Conservation (phyloP, 139 green algal species). For the Haematococcus lacustris region DNA sequence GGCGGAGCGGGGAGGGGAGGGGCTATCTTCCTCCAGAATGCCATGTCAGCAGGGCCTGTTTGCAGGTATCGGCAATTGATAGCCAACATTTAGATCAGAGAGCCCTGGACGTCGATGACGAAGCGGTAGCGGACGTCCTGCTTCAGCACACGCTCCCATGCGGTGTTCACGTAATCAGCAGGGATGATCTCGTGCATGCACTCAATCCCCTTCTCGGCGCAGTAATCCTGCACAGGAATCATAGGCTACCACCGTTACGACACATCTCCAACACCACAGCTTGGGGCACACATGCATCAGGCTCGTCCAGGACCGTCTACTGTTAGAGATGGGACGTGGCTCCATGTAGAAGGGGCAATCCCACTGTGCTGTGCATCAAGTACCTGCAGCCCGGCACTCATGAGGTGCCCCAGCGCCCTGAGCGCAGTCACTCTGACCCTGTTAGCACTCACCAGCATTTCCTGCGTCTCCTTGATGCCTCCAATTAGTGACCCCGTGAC, state of each 20-base stretch:
- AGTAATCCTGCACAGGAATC: slow-evolving; percentile 60
- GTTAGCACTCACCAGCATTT: slow-evolving; percentile 43
- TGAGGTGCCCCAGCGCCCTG: neutral
- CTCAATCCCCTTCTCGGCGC: slow-evolving; percentile 51
- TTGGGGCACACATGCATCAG: neutral
- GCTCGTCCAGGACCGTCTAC: neutral
- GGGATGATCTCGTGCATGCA: slow-evolving; percentile 33
- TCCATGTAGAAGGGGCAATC: neutral
- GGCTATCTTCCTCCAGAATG: too few species aligned
- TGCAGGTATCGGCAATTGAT: neutral
- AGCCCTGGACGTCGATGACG: slow-evolving; percentile 53
- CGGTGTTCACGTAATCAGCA: slow-evolving; percentile 54
- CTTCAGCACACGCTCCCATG: slow-evolving; percentile 53
- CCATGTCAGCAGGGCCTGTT: too few species aligned
- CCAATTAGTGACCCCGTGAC: slow-evolving; percentile 54
- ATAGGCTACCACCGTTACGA: too few species aligned
- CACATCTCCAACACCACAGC: too few species aligned
- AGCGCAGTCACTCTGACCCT: neutral
- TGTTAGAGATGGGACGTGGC: neutral
- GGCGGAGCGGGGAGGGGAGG: too few species aligned
- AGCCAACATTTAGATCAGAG: slow-evolving; percentile 17
- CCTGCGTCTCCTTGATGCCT: slow-evolving; percentile 65
- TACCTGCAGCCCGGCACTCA: too few species aligned
- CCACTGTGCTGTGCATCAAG: neutral
- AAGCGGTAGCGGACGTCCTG: slow-evolving; percentile 64